phyloP scores from a whole-genome alignment of 2,329 filamentous ascomycete genomes.

The Mycogone perniciosa region DNA sequence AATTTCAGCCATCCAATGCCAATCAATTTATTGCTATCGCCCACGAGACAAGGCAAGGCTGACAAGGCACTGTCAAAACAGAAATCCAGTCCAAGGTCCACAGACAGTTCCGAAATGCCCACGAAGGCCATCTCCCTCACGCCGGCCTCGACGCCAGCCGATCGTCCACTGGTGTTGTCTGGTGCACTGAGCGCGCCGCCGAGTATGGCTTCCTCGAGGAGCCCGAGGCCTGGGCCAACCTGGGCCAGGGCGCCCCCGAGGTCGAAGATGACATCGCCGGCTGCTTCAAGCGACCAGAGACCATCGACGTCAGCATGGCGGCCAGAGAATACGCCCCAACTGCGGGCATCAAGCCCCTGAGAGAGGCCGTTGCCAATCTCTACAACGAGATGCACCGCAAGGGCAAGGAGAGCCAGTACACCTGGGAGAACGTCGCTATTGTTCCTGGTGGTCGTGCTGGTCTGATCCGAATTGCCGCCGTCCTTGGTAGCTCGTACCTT shows the following conservation, averaged over 20 bases:
- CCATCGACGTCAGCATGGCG: constrained; percentile 69
- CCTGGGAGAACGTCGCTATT: constrained; percentile 96
- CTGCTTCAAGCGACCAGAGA: constrained; percentile 75
- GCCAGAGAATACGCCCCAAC: constrained; percentile 90
- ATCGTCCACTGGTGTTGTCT: constrained; percentile 89
- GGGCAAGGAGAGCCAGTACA: constrained; percentile 84
- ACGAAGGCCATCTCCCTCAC: constrained; percentile 86
- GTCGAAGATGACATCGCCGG: constrained; percentile 89
- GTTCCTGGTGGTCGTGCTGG: constrained; percentile 90
- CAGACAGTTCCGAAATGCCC: constrained; percentile 79
- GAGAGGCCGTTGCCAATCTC: constrained; percentile 81
- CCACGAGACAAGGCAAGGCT: constrained; percentile 5
- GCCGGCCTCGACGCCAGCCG: constrained; percentile 83
- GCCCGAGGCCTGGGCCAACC: constrained; percentile 80
- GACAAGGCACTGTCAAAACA: constrained; percentile 29
- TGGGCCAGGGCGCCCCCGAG: constrained; percentile 90
- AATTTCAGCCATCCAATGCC: not conserved
- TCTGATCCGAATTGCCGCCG: constrained; percentile 88
- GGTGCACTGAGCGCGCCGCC: constrained; percentile 80
- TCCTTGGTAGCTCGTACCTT: constrained; percentile 85
- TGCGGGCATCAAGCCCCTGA: constrained; percentile 83
- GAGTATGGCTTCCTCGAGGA: constrained; percentile 85
- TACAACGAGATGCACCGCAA: constrained; percentile 91
- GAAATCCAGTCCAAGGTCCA: constrained; percentile 80
- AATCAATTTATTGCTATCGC: not conserved